Evolutionary conservation across 805 yeast genomes (phyloP), one percentile per base, ranked within the genome.

Genomic region (Komagataella phaffii): DNA sequence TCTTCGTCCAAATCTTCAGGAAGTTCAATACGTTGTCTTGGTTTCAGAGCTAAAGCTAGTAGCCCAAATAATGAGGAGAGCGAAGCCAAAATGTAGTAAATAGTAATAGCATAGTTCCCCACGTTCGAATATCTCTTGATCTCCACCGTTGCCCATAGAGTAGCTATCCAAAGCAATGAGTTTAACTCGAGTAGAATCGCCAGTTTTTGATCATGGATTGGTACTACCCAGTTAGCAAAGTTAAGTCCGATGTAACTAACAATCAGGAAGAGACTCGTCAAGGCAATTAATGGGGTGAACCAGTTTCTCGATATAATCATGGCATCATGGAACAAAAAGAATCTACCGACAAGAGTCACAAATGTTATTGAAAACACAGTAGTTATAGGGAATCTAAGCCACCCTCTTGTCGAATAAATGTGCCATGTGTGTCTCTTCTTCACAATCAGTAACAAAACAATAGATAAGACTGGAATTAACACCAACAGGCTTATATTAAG

Each of bases 361-460:
- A 69, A 56, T 14, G 71, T 56, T 10, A 65, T 57, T 0, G 91
- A 76, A 7, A 76, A 50, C 0, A 62, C 59, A 17, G 83, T 57
- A 17, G 89, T 72, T 3, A 81, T 45, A 1, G 95, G 90, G 40
- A 82, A 72, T 57, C 89, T 74, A 18, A 77, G 55, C 56, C 75
- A 66, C 1, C 77, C 75, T 53, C 68, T 72, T 48, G 69, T 59
- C 12, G 70, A 59, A 30, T 65, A 66, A 46, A 75, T 64, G 40
- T 61, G 63, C 83, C 85, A 72, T 55, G 71, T 73, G 55, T 66
- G 70, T 61, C 71, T 73, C 63, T 64, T 76, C 52, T 54, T 66
- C 54, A 73, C 72, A 30, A 82, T 65, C 21, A 72, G 45, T 24
- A 80, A 67, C 21, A 85, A 68, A 3, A 77, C 60, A 1, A 77